Base-by-base conservation (phyloP, 805 yeast species). In the Kuraishia ogatae region DNA sequence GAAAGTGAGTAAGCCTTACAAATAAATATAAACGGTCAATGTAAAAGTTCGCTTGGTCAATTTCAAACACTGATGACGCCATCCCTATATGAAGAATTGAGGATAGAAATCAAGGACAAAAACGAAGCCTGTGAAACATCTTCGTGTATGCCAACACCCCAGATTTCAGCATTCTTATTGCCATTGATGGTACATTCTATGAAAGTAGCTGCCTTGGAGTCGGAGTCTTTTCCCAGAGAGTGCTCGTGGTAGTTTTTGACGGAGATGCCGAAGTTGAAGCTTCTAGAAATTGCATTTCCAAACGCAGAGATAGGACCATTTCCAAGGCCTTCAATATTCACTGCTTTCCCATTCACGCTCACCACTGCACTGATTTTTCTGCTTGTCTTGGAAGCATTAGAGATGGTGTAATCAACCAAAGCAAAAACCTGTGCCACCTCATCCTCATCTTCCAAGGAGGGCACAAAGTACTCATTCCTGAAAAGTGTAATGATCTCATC, bases 291-390 rank as follows among this genome's bases (percentile, higher is more conserved):
- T 19, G 90, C 89, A 67, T 84, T 83, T 54, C 83, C 74, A 67
- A 85, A 82, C 1, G 91, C 81, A 46, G 92, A 86, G 58, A 86
- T 84, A 56, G 91, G 92, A 63, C 93, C 93, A 63, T 86, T 86
- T 71, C 93, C 93, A 28, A 75, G 66, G 63, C 92, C 91, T 39
- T 67, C 63, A 52, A 82, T 71, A 51, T 66, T 61, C 56, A 68
- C 57, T 21, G 61, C 56, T 55, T 66, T 56, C 46, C 72, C 75
- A 52, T 69, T 61, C 48, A 78, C 64, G 29, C 66, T 57, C 51
- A 80, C 61, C 54, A 74, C 74, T 57, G 78, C 80, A 26, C 65
- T 66, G 59, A 80, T 66, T 57, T 66, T 65, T 60, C 79, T 77
- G 54, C 74, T 72, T 48, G 73, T 73, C 35, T 75, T 74, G 52